Evolutionary conservation across 192 early-diverging fungal species (phyloP).

Genomic region (Coemansia sp.): DNA sequence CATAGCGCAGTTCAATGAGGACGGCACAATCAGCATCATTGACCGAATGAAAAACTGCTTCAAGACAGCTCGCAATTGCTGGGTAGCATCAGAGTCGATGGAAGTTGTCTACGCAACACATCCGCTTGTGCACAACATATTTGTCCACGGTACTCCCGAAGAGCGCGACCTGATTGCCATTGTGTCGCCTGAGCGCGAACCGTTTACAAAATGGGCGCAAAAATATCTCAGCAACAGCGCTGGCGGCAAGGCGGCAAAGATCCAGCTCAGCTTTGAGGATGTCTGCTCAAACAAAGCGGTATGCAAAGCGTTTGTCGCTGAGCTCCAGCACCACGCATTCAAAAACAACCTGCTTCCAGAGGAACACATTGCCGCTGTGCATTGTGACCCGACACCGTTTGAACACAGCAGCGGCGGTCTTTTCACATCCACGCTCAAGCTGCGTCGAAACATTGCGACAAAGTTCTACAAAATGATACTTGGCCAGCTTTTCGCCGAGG

Average conservation of each 20-base stretch:
- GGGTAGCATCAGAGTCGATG: constrained; percentile 85
- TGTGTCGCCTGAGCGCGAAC: constrained; percentile 71
- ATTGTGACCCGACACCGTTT: constrained; percentile 68
- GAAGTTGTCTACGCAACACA: constrained; percentile 69
- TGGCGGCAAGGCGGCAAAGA: constrained; percentile 7
- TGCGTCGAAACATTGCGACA: constrained; percentile 58
- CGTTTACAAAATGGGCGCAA: constrained; percentile 64
- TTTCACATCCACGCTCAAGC: constrained; percentile 84
- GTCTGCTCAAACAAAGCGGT: constrained; percentile 56
- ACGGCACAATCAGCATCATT: constrained; percentile 68
- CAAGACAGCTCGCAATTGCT: constrained; percentile 78
- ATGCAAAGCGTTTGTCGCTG: constrained; percentile 59
- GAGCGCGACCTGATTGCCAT: constrained; percentile 77
- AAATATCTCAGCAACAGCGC: background rate
- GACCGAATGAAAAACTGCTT: constrained; percentile 74
- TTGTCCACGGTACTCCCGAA: constrained; percentile 81
- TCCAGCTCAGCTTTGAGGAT: constrained; percentile 23
- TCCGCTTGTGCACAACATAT: constrained; percentile 74
- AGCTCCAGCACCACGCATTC: constrained; percentile 57
- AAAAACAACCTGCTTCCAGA: constrained; percentile 67
- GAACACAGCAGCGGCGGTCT: constrained; percentile 64
- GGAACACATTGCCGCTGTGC: constrained; percentile 70
- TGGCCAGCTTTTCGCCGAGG: constrained; percentile 54
- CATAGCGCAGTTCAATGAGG: constrained; percentile 64
- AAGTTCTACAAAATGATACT: constrained; percentile 52